Percentiles rank a stretch among this genome's conserved stretches.
These are phyloP conservation scores for Sclerotinia sclerotiorum DNA, from an alignment of 2,329 filamentous ascomycete genomes.

Conservation along the genomic window DNA sequence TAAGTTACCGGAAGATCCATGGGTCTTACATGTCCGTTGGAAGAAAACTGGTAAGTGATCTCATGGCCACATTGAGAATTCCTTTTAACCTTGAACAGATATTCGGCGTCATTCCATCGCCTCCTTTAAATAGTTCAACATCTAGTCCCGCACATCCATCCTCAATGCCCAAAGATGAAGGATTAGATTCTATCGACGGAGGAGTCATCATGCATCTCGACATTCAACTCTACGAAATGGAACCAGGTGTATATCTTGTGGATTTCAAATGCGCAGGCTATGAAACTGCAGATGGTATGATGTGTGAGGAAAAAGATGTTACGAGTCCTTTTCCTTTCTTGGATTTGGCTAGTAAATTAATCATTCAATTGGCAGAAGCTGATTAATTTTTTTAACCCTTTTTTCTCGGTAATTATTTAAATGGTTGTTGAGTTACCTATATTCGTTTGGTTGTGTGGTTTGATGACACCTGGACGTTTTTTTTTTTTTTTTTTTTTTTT, in stretches of 20 bases:
- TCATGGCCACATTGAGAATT: slow-evolving; percentile 49
- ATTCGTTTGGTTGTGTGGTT: not conserved
- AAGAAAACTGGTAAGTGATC: slow-evolving; percentile 73
- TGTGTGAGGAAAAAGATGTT: slow-evolving; percentile 88
- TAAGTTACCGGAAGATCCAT: slow-evolving; percentile 86
- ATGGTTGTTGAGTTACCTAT: not conserved
- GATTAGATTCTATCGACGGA: slow-evolving; percentile 33
- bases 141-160: slow-evolving; percentile 34
- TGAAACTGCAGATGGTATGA: slow-evolving; percentile 72
- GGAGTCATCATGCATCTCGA: slow-evolving; percentile 87
- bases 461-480: not conserved
- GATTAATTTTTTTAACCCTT: slow-evolving; percentile 46
- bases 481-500: not conserved
- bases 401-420: not conserved
- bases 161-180: slow-evolving; percentile 23
- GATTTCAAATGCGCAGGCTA: slow-evolving; percentile 99
- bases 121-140: slow-evolving; percentile 39
- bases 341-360: slow-evolving; percentile 87
- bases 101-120: slow-evolving; percentile 44
- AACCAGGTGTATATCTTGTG: slow-evolving; percentile 88
- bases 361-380: slow-evolving; percentile 87
- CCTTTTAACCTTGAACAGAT: slow-evolving; percentile 50
- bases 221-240: slow-evolving; percentile 94
- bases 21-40: slow-evolving; percentile 91
- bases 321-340: slow-evolving; percentile 94